Evolutionary conservation across 805 yeast species (phyloP), one percentile per base, ranked within the genome.

Genomic region (Komagataella pseudopastoris): DNA sequence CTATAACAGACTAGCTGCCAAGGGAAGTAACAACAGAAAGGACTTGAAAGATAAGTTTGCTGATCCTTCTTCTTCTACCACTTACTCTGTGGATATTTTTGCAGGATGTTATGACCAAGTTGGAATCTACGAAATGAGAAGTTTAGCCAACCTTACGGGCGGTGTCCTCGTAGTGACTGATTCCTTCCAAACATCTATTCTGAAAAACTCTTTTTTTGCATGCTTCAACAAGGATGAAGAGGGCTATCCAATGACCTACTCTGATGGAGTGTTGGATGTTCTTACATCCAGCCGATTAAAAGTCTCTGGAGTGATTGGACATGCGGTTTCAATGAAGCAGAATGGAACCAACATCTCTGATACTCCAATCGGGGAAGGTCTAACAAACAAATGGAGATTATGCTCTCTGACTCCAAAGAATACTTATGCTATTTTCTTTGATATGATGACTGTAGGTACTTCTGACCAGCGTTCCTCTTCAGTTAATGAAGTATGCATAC

Each of bases 21-120:
- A 82, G 57, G 87, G 87, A 44, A 78, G 91, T 49, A 75, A 76
- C 58, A 49, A 60, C 46, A 65, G 63, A 54, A 66, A 65, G 52
- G 70, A 65, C 51, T 49, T 57, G 36, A 68, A 67, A 48, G 71
- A 68, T 55, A 67, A 67, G 55, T 63, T 60, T 53, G 60, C 62
- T 48, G 71, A 68, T 55, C 64, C 61, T 30, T 61, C 62, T 45
- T 62, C 71, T 17, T 67, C 70, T 22, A 78, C 80, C 56, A 86
- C 88, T 14, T 96, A 88, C 61, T 79, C 91, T 24, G 81, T 90
- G 53, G 96, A 90, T 66, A 79, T 90, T 49, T 89, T 87, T 68
- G 96, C 95, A 30, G 96, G 97, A 55, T 87, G 96, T 71, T 88
- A 88, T 66, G 98, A 90, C 70, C 98, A 90, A 74, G 84, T 89